A percentile compares a stretch with the other conserved stretches of the same genome.
Conservation (phyloP, 805 yeast species). For the Candida lessepsii region DNA sequence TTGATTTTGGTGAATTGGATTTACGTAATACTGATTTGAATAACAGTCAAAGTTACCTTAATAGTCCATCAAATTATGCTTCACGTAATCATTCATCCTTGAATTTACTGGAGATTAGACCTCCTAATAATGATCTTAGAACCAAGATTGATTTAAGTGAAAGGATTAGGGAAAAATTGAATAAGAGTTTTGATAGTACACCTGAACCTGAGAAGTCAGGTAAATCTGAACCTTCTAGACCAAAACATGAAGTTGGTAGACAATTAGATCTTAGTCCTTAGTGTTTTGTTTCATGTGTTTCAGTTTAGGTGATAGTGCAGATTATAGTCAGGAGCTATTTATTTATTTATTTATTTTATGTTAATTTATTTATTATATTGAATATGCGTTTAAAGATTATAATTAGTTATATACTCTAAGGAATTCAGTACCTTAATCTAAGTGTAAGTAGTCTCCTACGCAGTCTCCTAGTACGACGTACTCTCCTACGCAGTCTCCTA, state of each 20-base stretch:
- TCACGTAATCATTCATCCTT: constrained; percentile 33
- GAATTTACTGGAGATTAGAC: constrained; percentile 19
- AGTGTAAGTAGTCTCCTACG: too few species aligned
- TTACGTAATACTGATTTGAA: constrained; percentile 44
- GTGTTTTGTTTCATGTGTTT: neutral
- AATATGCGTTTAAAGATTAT: neutral
- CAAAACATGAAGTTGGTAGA: constrained; percentile 20
- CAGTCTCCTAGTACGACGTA: too few species aligned
- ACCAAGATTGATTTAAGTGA: constrained; percentile 35
- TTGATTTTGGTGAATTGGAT: constrained; percentile 69
- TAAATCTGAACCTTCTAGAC: too few species aligned
- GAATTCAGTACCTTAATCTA: too few species aligned
- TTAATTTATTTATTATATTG: too few species aligned
- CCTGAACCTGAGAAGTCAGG: neutral
- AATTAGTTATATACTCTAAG: too few species aligned
- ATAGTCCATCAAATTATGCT: constrained; percentile 22
- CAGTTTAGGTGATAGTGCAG: neutral
- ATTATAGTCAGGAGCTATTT: neutral
- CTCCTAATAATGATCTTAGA: constrained; percentile 26
- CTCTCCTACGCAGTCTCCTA: too few species aligned
- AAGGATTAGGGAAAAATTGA: constrained; percentile 35
- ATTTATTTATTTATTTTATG: neutral
- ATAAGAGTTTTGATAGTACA: constrained; percentile 19
- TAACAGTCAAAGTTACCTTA: constrained; percentile 30
- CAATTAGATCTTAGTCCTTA: constrained; percentile 7